Conservation (phyloP, 2,329 filamentous ascomycete genomes). For the Proliferodiscus dingleyae region DNA sequence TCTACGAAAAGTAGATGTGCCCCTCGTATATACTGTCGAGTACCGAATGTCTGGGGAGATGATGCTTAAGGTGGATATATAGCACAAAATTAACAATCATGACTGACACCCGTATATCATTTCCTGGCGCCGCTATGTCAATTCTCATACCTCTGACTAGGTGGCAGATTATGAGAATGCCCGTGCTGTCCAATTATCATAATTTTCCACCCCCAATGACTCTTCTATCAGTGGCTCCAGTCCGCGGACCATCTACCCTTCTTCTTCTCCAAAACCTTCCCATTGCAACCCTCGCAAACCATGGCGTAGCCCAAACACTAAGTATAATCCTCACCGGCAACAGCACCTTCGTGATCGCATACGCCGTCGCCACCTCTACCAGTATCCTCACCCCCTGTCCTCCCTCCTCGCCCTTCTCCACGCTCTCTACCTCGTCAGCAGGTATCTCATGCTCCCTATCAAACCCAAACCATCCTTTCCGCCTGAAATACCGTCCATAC, state of each 20-base stretch:
- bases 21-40: slow-evolving; percentile 9
- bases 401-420: slow-evolving; percentile 22
- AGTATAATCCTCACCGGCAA: slow-evolving; percentile 70
- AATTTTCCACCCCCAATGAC: slow-evolving; percentile 2
- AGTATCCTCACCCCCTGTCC: slow-evolving; percentile 38
- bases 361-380: slow-evolving; percentile 76
- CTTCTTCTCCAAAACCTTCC: slow-evolving; percentile 34
- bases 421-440: slow-evolving; percentile 29
- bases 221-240: slow-evolving; percentile 5
- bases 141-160: no score
- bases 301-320: slow-evolving; percentile 87
- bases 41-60: background rate
- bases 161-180: no score
- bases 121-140: no score
- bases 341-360: slow-evolving; percentile 82
- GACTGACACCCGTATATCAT: no score
- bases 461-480: slow-evolving; percentile 77
- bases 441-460: slow-evolving; percentile 25
- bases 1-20: slow-evolving; percentile 77
- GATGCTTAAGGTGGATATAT: background rate
- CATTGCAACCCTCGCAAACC: slow-evolving; percentile 72
- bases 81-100: background rate
- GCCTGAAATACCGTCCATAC: slow-evolving; percentile 72
- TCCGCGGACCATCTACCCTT: background rate
- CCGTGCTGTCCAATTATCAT: no score